Evolutionary conservation across 1,284 basidiomycete genomes (phyloP), one percentile per base, ranked within the genome.

Genomic region (Microbotryum saponariae): DNA sequence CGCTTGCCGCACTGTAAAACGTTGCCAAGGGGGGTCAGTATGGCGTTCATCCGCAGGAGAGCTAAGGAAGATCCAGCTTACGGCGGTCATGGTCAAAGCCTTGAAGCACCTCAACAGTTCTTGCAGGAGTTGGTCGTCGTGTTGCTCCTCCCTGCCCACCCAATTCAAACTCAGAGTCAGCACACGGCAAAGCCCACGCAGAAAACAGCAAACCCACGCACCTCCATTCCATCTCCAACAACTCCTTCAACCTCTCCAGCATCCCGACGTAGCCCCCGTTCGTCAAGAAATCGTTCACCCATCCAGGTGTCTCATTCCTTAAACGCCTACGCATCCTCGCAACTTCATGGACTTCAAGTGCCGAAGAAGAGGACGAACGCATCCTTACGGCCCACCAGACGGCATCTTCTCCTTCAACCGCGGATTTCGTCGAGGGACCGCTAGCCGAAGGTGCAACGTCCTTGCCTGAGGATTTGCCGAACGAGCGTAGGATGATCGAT

Each of bases 221-320:
- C 89, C 92, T 85, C 94, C 94, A 99, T 77, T 98, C 94, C 54
- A 97, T 84, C 67, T 91, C 87, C 0, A 98, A 79, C 12, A 98
- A 81, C 75, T 98, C 94, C 64, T 91, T 88, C n/a, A 98, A 77
- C 52, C 91, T 81, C 1, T 85, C 86, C 27, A 97, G 76, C 46
- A 99, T 78, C 1, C 87, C 85, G 6, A 82, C 81, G 72, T 97
- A 98, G 1, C 96, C 94, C 7, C 91, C 90, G 12, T 82, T 75
- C 54, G 82, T 81, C 49, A 97, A 73, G 73, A 97, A 98, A n/a
- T 86, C 83, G 65, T 87, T 81, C n/a, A 96, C 86, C 94, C 96
- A 98, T 52, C 79, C 82, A 7, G 91, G 89, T 9, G 85, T 81
- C 75, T 96, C 92, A 71, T 93, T 92, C 61, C 92, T 78, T 29